These are phyloP conservation scores for Aplosporella prunicola DNA, from an alignment of 2,329 filamentous ascomycete genomes.

Conservation along the genomic window DNA sequence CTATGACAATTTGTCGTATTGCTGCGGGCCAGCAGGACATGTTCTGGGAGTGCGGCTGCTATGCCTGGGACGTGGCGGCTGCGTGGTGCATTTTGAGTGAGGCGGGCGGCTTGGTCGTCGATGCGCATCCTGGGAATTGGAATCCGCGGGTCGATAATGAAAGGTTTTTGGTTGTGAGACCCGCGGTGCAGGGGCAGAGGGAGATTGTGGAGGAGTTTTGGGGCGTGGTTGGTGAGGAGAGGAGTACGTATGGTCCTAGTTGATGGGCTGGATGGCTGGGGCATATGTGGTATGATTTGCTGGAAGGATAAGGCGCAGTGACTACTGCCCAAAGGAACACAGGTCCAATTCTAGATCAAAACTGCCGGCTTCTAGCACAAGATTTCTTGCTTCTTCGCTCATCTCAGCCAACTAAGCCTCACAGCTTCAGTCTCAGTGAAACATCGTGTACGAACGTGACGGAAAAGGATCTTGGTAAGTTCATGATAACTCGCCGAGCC, in stretches of 20 bases:
- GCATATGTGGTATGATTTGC: too few species aligned
- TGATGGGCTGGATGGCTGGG: too few species aligned
- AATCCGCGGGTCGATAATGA: background rate
- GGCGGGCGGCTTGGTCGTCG: background rate
- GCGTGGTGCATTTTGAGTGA: slow-evolving; percentile 2
- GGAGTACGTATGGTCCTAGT: slow-evolving; percentile 1
- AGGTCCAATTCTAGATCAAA: too few species aligned
- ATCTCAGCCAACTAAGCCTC: too few species aligned
- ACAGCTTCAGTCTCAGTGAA: too few species aligned
- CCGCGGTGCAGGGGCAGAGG: background rate
- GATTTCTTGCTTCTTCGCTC: too few species aligned
- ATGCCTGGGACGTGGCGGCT: background rate
- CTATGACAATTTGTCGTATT: slow-evolving; percentile 2
- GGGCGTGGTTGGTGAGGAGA: background rate
- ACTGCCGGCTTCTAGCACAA: too few species aligned
- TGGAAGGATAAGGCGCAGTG: too few species aligned
- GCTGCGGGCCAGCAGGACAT: slow-evolving; percentile 1
- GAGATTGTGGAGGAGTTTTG: slow-evolving; percentile 1
- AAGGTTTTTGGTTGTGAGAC: background rate
- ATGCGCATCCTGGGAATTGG: background rate
- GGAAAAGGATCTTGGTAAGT: too few species aligned
- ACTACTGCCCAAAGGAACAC: too few species aligned
- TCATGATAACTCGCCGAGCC: too few species aligned
- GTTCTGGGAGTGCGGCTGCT: slow-evolving; percentile 4
- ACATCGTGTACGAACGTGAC: too few species aligned